Percentiles rank a stretch among this genome's conserved stretches.
phyloP scores from a whole-genome alignment of 2,329 filamentous ascomycete species.

The Lachnellula arida region DNA sequence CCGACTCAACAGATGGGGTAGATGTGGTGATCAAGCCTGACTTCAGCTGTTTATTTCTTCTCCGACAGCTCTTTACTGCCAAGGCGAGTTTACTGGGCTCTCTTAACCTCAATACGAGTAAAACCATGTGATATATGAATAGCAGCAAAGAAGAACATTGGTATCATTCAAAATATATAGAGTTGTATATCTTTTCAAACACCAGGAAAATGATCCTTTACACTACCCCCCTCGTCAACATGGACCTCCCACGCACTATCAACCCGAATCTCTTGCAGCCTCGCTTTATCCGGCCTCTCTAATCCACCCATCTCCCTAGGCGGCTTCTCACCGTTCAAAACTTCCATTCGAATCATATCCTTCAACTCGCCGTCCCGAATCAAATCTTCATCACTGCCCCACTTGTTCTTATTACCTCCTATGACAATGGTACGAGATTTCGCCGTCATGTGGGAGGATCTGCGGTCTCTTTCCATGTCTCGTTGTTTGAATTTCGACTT shows the following conservation, averaged over 20 bases:
- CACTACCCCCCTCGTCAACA: constrained; percentile 5
- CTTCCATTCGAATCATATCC: constrained; percentile 6
- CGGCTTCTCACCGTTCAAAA: not conserved
- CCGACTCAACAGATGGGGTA: no score
- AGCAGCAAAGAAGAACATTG: no score
- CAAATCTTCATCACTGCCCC: constrained; percentile 86
- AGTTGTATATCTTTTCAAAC: no score
- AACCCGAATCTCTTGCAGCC: constrained; percentile 28
- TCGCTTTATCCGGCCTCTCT: constrained; percentile 31
- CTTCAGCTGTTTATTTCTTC: no score
- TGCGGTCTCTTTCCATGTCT: constrained; percentile 40
- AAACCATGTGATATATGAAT: no score
- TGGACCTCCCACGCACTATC: constrained; percentile 24
- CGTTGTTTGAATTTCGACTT: constrained; percentile 66
- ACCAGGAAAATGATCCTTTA: not conserved
- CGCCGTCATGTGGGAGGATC: constrained; percentile 34
- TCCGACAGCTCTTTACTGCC: no score
- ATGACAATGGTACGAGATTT: constrained; percentile 41
- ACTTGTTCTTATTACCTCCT: constrained; percentile 49
- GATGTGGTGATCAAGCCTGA: no score
- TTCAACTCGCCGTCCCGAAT: constrained; percentile 64
- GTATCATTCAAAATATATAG: no score
- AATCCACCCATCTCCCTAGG: constrained; percentile 16
- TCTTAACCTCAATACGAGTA: no score
- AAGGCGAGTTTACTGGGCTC: no score